Conservation (phyloP, 1,139 yeast genomes). For the Eremothecium sinecaudum region DNA sequence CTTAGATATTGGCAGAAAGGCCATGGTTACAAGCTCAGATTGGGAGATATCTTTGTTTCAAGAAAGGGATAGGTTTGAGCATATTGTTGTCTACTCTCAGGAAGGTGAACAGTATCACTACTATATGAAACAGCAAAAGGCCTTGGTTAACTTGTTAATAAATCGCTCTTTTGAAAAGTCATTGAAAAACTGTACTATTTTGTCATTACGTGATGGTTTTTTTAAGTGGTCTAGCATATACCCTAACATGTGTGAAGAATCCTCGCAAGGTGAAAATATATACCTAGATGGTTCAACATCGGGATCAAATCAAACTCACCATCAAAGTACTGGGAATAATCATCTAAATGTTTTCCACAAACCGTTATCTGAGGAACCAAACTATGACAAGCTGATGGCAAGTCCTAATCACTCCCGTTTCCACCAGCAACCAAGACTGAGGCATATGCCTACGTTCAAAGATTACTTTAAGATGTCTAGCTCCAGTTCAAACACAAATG, state of each 20-base stretch:
- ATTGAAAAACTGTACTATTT: conserved; percentile 14
- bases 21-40: conserved; percentile 46
- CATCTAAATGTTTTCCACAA: conserved; percentile 14
- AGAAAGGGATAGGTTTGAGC: conserved; percentile 45
- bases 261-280: conserved; percentile 14
- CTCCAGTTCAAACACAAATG: conserved; percentile 5
- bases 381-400: conserved; percentile 4
- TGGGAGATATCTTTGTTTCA: conserved; percentile 44
- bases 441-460: conserved; percentile 20
- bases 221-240: conserved; percentile 15
- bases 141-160: conserved; percentile 18
- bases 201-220: conserved; percentile 20
- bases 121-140: conserved; percentile 17
- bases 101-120: conserved; percentile 21
- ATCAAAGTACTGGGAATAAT: conserved; percentile 8
- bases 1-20: conserved; percentile 48
- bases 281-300: conserved; percentile 23
- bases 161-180: conserved; percentile 25
- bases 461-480: conserved; percentile 12
- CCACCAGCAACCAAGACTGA: conserved; percentile 15
- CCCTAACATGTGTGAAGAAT: conserved; percentile 4
- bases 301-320: conserved; percentile 18
- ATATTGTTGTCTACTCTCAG: conserved; percentile 55
- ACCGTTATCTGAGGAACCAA: conserved; percentile 14
- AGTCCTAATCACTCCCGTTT: conserved; percentile 10